These are phyloP conservation scores for Hyphodiscus sp. DNA, from an alignment of 2,329 filamentous ascomycete genomes.

Conservation along the genomic window DNA sequence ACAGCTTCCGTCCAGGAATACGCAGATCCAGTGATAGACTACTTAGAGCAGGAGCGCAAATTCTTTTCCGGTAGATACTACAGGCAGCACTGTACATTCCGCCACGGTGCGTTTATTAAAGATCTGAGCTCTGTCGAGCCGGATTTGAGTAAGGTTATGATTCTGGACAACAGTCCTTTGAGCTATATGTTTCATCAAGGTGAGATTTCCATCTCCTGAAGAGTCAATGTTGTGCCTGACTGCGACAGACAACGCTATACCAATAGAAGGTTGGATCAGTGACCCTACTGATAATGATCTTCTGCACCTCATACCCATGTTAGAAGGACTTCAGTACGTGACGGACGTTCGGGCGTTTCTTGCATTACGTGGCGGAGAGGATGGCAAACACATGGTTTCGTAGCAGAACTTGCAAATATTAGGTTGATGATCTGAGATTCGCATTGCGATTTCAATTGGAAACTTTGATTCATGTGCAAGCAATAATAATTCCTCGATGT, in stretches of 20 bases:
- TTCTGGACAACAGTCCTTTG: slow-evolving; percentile 95
- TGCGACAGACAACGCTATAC: slow-evolving; percentile 88
- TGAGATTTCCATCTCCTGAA: slow-evolving; percentile 36
- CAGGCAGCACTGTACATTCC: slow-evolving; percentile 91
- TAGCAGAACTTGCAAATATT: not conserved
- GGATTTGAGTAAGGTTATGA: slow-evolving; percentile 96
- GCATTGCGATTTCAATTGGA: slow-evolving; percentile 1
- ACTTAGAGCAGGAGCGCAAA: slow-evolving; percentile 93
- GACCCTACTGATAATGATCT: slow-evolving; percentile 96
- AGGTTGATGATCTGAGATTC: not conserved
- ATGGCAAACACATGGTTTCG: slow-evolving; percentile 43
- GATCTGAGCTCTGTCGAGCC: slow-evolving; percentile 94
- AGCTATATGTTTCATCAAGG: slow-evolving; percentile 99
- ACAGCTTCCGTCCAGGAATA: slow-evolving; percentile 98
- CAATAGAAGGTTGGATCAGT: slow-evolving; percentile 98
- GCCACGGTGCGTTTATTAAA: slow-evolving; percentile 96
- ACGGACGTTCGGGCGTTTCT: slow-evolving; percentile 90
- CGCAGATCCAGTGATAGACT: slow-evolving; percentile 97
- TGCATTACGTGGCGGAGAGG: slow-evolving; percentile 81
- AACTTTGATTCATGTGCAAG: too few species aligned
- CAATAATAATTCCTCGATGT: too few species aligned
- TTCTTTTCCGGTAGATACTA: slow-evolving; percentile 94
- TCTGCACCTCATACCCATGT: slow-evolving; percentile 81
- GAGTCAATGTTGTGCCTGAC: slow-evolving; percentile 1
- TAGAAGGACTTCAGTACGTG: slow-evolving; percentile 93